Percentiles rank a stretch among this genome's conserved stretches.
Evolutionary conservation across 225 moss, liverwort and hornwort genomes (phyloP).

Genomic region (Straminergon stramineum): DNA sequence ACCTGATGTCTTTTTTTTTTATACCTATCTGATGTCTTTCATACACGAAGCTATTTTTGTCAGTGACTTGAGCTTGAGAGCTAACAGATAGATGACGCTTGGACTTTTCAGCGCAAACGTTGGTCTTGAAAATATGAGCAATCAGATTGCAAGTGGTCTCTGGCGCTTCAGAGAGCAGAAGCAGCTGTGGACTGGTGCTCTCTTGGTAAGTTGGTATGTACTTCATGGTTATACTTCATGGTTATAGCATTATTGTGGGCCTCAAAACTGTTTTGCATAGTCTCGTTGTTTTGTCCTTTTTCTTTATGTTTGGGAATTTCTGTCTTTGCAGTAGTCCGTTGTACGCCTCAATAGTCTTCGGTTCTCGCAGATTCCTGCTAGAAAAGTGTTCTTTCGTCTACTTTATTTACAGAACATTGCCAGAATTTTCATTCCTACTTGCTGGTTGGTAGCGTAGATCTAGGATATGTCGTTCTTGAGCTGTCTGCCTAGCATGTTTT

Average conservation of each 20-base stretch:
- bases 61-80: neutral
- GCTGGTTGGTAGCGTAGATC: neutral
- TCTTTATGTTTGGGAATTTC: neutral
- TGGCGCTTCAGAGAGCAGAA: constrained; percentile 65
- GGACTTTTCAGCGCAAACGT: constrained; percentile 15
- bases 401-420: neutral
- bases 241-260: neutral
- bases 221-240: neutral
- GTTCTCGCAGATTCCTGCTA: neutral
- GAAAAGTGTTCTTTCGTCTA: neutral
- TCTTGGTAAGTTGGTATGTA: constrained; percentile 43
- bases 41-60: neutral
- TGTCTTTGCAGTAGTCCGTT: neutral
- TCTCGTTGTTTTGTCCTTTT: neutral
- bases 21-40: neutral
- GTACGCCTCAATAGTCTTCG: neutral
- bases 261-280: neutral
- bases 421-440: neutral
- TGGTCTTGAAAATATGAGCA: constrained; percentile 12
- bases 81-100: neutral
- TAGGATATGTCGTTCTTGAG: neutral
- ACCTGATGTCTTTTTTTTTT: neutral
- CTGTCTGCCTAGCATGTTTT: neutral
- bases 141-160: constrained; percentile 51
- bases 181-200: constrained; percentile 67